Evolutionary conservation across 2,329 filamentous ascomycete genomes (phyloP).

Genomic region (Ceratocystiopsis sp.): DNA sequence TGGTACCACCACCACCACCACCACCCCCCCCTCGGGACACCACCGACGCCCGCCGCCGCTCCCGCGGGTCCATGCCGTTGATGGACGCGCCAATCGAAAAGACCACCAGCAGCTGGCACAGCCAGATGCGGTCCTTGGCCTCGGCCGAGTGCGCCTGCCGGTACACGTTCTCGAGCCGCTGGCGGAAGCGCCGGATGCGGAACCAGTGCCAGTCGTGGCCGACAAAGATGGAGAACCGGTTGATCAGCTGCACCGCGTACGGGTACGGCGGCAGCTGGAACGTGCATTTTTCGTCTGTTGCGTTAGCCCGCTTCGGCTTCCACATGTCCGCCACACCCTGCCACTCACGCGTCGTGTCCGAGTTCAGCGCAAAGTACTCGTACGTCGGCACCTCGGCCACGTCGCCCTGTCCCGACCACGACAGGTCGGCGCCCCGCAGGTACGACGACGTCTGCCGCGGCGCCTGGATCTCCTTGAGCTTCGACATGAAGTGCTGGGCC

Average conservation of each 20-base stretch:
- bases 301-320: too few species aligned
- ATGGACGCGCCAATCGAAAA: slow-evolving; percentile 2
- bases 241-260: neutral
- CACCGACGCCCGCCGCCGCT: too few species aligned
- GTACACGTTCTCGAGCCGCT: slow-evolving; percentile 1
- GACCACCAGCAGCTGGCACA: slow-evolving; percentile 1
- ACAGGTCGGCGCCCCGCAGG: neutral
- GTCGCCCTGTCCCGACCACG: neutral
- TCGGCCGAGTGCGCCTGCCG: neutral
- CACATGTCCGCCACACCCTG: neutral
- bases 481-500: slow-evolving; percentile 1
- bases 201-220: slow-evolving; percentile 5
- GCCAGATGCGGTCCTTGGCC: slow-evolving; percentile 3
- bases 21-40: too few species aligned
- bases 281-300: slow-evolving; percentile 4
- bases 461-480: neutral
- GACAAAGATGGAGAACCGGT: slow-evolving; percentile 1
- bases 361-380: slow-evolving; percentile 4
- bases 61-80: neutral
- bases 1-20: too few species aligned
- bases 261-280: slow-evolving; percentile 3
- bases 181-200: neutral
- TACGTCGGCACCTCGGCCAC: neutral
- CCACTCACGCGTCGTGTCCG: slow-evolving; percentile 2
- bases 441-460: neutral